Base-by-base conservation (phyloP, 306 rosid species). In the Vigna nakashimae region DNA sequence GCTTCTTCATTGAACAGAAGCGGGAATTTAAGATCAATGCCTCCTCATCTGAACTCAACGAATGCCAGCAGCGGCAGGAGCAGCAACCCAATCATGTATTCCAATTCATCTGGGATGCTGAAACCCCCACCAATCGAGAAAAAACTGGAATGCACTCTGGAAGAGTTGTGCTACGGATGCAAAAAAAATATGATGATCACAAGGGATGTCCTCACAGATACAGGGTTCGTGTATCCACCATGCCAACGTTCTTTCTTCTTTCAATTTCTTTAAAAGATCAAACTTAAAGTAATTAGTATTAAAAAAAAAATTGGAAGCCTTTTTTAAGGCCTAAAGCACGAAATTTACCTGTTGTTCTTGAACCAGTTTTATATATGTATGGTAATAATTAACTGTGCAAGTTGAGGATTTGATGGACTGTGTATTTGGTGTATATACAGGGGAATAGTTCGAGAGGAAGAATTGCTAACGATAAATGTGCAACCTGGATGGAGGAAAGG, bases 401-500 rank as follows among this genome's bases (percentile, higher is more conserved):
- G 15, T 10, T 63, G 1, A 42, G 3, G 46, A 42, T 42, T 40
- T 42, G 13, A 42, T 42, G 46, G 46, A 52, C 60, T 66, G 8
- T 11, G 4, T 52, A 34, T 45, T 65, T 51, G 50, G 81, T 11
- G 28, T 2, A 26, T 26, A 26, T 26, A 73, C 80, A 96, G 97
- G 83, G 75, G 48, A 59, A 66, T 87, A 22, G 76, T 57, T 43
- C 79, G 86, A 79, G 93, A 92, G 76, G 94, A 90, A 53, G 98
- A 96, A 46, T 7, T 75, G 49, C 4, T 92, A 28, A 87, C 89
- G 0, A 90, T 92, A 81, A 70, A 88, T 49, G 96, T 96, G 42
- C 72, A 90, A 71, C 98, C 99, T 0, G 98, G 99, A 73, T 96
- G 99, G 98, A 92, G 5, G 68, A 87, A 86, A 65, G 97, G 99